Evolutionary conservation across 73 alveolate species (phyloP).

Genomic region (Uronychia binucleata): DNA sequence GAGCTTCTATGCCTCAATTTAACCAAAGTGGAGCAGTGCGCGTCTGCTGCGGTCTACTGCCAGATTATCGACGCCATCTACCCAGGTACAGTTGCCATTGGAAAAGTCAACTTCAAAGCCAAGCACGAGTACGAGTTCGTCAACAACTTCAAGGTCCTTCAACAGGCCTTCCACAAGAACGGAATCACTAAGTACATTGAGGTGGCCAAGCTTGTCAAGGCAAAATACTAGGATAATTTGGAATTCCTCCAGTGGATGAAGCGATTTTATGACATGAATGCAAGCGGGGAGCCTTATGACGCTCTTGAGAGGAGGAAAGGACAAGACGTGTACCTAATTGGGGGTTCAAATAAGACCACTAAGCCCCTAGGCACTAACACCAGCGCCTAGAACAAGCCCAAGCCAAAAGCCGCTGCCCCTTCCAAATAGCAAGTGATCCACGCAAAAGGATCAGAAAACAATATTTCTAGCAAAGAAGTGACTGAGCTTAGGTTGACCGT

Average conservation of each 20-base stretch:
- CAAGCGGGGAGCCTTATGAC: conserved; percentile 80
- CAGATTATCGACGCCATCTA: conserved; percentile 88
- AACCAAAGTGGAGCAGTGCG: conserved; percentile 84
- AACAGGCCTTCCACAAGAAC: conserved; percentile 83
- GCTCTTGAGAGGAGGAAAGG: conserved; percentile 89
- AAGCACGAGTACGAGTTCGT: conserved; percentile 93
- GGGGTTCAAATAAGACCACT: conserved; percentile 48
- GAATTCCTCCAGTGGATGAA: conserved; percentile 95
- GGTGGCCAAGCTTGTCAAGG: conserved; percentile 81
- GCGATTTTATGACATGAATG: conserved; percentile 78
- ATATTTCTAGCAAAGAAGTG: conserved; percentile 67
- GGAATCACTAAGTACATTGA: conserved; percentile 86
- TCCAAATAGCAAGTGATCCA: conserved; percentile 10
- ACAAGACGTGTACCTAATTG: conserved; percentile 60
- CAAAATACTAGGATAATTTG: conserved; percentile 90
- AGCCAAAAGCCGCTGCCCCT: conserved; percentile 60
- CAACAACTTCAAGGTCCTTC: conserved; percentile 86
- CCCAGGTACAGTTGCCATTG: conserved; percentile 84
- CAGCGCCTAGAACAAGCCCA: conserved; percentile 46
- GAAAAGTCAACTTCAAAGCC: conserved; percentile 93
- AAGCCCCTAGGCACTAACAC: conserved; percentile 42
- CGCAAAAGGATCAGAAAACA: conserved; percentile 28
- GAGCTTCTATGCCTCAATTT: conserved; percentile 70
- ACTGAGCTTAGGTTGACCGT: conserved; percentile 76
- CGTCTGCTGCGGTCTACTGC: conserved; percentile 90